Conservation (phyloP, 768 basidiomycete species). For the Suillus spraguei region DNA sequence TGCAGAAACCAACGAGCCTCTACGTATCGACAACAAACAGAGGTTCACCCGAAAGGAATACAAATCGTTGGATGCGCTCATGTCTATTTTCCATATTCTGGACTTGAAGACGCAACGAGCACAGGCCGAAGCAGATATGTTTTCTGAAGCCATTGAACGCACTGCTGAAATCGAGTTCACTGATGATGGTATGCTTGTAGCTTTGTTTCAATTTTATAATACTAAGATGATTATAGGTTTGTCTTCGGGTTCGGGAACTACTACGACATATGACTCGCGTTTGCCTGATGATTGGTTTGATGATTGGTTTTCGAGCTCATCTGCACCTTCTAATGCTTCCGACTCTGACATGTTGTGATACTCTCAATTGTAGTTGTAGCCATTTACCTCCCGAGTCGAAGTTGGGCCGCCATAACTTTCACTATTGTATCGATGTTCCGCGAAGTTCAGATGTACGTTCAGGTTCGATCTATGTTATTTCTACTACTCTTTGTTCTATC, state of each 20-base stretch:
- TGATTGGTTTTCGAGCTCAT: background rate
- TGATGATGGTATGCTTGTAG: too few species aligned
- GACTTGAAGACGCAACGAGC: conserved; percentile 2
- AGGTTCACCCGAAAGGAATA: background rate
- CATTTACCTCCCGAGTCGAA: background rate
- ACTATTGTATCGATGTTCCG: background rate
- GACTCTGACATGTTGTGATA: background rate
- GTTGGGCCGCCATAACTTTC: background rate
- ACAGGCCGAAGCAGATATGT: too few species aligned
- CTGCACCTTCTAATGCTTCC: background rate
- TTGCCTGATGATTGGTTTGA: background rate
- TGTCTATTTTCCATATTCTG: background rate
- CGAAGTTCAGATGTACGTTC: background rate
- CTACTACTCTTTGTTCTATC: background rate
- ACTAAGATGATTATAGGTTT: background rate
- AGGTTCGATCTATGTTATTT: background rate
- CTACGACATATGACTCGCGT: background rate
- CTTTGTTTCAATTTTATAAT: background rate
- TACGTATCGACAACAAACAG: background rate
- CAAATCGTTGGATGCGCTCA: background rate
- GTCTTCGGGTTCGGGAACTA: background rate
- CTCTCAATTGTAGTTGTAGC: background rate
- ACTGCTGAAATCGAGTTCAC: too few species aligned
- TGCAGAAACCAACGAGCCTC: background rate
- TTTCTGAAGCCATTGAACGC: too few species aligned